A percentile compares a stretch with the other conserved stretches of the same genome.
Conservation (phyloP, 2,329 filamentous ascomycete genomes). For the Aspergillus sp. region DNA sequence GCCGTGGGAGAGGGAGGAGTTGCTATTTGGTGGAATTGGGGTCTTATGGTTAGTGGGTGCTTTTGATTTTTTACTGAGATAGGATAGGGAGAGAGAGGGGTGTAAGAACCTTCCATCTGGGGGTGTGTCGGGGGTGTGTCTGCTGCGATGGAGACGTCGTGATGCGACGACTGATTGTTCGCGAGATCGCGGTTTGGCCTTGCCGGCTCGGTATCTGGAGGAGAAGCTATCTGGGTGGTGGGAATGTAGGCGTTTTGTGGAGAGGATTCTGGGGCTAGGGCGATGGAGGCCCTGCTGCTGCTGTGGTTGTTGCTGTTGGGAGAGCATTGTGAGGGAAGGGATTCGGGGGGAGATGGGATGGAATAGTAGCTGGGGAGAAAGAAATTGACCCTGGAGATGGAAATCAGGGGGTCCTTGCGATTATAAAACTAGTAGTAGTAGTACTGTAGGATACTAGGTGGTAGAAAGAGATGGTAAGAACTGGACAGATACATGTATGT, state of each 20-base stretch:
- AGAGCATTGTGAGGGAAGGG: background rate
- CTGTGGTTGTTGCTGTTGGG: background rate
- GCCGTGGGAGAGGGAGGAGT: slow-evolving; percentile 61
- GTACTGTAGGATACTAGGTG: background rate
- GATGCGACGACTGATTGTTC: slow-evolving; percentile 26
- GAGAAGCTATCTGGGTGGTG: slow-evolving; percentile 40
- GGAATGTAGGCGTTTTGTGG: slow-evolving; percentile 25
- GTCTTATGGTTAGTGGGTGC: background rate
- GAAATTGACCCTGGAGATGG: background rate
- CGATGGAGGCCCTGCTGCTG: slow-evolving; percentile 6
- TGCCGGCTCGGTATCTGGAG: slow-evolving; percentile 45
- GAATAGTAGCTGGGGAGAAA: background rate
- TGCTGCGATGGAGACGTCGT: slow-evolving; percentile 30
- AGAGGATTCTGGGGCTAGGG: slow-evolving; percentile 19
- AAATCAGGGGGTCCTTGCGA: slow-evolving; percentile 9
- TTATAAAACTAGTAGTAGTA: slow-evolving; percentile 6
- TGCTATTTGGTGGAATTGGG: slow-evolving; percentile 28
- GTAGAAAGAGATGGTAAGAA: slow-evolving; percentile 14
- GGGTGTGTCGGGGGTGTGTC: slow-evolving; percentile 33
- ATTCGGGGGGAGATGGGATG: background rate
- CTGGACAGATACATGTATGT: slow-evolving; percentile 6
- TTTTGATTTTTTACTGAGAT: background rate
- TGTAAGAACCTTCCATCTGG: slow-evolving; percentile 35
- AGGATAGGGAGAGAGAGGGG: background rate
- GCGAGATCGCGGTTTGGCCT: slow-evolving; percentile 38